Conservation (phyloP, 1,139 yeast genomes). For the Tardiomyces depauwii region DNA sequence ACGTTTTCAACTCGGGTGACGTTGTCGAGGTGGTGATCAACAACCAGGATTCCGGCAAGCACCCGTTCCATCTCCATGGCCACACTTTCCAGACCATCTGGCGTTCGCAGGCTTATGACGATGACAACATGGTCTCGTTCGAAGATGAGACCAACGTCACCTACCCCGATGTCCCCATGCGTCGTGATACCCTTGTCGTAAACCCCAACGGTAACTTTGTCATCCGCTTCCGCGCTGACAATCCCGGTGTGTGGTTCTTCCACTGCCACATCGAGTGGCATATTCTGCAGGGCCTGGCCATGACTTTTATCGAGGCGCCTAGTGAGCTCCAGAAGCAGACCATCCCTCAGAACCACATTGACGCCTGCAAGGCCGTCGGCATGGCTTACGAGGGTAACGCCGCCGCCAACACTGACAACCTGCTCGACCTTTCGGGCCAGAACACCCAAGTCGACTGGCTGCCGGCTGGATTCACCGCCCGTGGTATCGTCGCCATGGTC, state of each 20-base stretch:
- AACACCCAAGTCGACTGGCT: conserved; percentile 50
- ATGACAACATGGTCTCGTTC: conserved; percentile 41
- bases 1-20: conserved; percentile 53
- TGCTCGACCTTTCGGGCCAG: conserved; percentile 59
- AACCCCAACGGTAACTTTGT: conserved; percentile 50
- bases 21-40: conserved; percentile 63
- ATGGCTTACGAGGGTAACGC: conserved; percentile 57
- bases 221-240: conserved; percentile 50
- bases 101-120: conserved; percentile 18
- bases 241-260: conserved; percentile 74
- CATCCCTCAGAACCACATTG: conserved; percentile 46
- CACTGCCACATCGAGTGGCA: conserved; percentile 83
- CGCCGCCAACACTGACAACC: conserved; percentile 51
- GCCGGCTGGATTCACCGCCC: conserved; percentile 81
- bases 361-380: conserved; percentile 45
- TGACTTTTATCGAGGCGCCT: conserved; percentile 56
- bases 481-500: conserved; percentile 80
- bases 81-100: conserved; percentile 62
- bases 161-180: conserved; percentile 35
- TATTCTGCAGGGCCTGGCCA: conserved; percentile 33
- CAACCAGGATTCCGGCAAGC: conserved; percentile 72
- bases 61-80: conserved; percentile 90
- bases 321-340: conserved; percentile 37
- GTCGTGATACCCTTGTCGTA: conserved; percentile 58
- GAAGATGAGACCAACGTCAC: conserved; percentile 31